These are phyloP conservation scores for Xylaria arbuscula DNA, from an alignment of 2,329 filamentous ascomycete genomes.

Conservation along the genomic window DNA sequence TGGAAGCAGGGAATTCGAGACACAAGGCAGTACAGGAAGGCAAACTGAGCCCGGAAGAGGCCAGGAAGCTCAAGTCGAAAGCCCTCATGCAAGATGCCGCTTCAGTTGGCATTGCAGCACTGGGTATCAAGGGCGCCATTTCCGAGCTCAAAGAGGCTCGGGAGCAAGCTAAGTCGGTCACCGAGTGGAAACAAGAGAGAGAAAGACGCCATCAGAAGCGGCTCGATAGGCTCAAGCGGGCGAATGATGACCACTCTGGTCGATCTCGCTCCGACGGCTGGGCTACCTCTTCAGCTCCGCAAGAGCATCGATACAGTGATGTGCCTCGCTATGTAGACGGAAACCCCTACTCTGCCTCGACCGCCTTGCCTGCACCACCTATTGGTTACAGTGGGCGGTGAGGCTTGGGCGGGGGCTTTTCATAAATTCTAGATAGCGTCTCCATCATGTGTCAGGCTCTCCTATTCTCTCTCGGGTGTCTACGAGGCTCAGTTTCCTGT, in stretches of 20 bases:
- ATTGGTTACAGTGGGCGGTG: conserved; percentile 54
- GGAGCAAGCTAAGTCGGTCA: conserved; percentile 61
- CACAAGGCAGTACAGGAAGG: conserved; percentile 66
- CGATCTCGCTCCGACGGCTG: conserved; percentile 59
- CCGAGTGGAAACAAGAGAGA: conserved; percentile 62
- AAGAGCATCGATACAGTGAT: conserved; percentile 55
- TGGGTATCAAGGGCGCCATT: conserved; percentile 68
- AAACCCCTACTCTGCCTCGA: conserved; percentile 58
- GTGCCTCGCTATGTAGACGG: conserved; percentile 60
- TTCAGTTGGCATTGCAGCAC: conserved; percentile 67
- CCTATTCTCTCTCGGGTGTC: not conserved
- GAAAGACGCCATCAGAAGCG: conserved; percentile 61
- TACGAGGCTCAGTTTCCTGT: not conserved
- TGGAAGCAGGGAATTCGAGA: conserved; percentile 66
- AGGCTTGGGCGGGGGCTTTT: conserved; percentile 25
- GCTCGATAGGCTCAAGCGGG: conserved; percentile 52
- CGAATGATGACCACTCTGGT: conserved; percentile 48
- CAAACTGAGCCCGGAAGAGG: conserved; percentile 61
- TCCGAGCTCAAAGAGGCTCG: conserved; percentile 67
- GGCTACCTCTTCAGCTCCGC: conserved; percentile 56
- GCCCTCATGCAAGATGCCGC: conserved; percentile 68
- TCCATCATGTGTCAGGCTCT: conserved; percentile 17
- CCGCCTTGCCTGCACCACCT: conserved; percentile 57
- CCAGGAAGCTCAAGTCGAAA: conserved; percentile 67
- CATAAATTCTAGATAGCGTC: conserved; percentile 28